Percentiles rank a stretch among this genome's conserved stretches.
Conservation (phyloP, 768 basidiomycete species). For the Suillus spraguei region DNA sequence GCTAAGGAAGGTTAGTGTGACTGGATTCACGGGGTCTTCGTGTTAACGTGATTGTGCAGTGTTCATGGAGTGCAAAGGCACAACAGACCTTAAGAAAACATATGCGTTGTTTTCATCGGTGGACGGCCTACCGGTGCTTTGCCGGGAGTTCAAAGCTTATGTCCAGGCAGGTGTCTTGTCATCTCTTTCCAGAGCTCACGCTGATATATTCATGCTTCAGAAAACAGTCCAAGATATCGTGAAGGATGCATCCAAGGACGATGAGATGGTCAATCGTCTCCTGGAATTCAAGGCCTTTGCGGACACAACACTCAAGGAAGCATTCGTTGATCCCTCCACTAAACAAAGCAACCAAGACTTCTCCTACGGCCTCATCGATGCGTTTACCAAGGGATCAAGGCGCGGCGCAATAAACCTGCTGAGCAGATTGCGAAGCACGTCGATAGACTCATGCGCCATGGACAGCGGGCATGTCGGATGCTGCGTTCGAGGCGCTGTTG, state of each 20-base stretch:
- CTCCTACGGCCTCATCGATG: conserved; percentile 67
- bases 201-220: conserved; percentile 35
- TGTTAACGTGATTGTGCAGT: conserved; percentile 39
- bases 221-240: conserved; percentile 64
- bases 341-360: conserved; percentile 55
- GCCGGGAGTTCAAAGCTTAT: conserved; percentile 61
- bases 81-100: conserved; percentile 49
- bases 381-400: conserved; percentile 72
- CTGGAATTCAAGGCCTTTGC: conserved; percentile 66
- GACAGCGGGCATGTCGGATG: conserved; percentile 70
- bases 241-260: conserved; percentile 61
- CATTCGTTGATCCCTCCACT: conserved; percentile 49
- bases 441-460: conserved; percentile 84
- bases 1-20: conserved; percentile 39
- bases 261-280: conserved; percentile 75
- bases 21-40: conserved; percentile 31
- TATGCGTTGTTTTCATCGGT: conserved; percentile 67
- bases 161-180: conserved; percentile 48
- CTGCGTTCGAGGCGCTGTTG: conserved; percentile 61
- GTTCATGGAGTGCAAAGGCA: conserved; percentile 51
- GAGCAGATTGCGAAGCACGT: conserved; percentile 93
- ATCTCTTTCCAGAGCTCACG: conserved; percentile 1
- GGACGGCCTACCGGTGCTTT: conserved; percentile 52
- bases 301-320: conserved; percentile 48
- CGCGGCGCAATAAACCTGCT: conserved; percentile 79